phyloP scores from a whole-genome alignment of 75 land plant genomes.

The Cryptomeria japonica region DNA sequence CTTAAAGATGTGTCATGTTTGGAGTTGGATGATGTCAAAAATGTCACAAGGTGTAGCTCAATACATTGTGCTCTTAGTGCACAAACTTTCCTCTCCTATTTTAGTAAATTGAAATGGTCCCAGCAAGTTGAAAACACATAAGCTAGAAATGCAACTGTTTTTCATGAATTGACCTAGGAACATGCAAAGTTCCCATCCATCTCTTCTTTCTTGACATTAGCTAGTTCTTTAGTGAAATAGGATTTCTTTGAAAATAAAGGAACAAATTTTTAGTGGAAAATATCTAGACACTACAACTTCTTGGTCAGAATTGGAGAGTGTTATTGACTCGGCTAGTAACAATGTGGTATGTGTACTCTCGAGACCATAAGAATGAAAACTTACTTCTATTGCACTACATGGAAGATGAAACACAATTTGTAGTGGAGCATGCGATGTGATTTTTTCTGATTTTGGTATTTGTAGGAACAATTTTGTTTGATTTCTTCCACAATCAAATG shows the following conservation, averaged over 20 bases:
- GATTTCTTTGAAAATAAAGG: constrained; percentile 12
- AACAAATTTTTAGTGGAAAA: not conserved
- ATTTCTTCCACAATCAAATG: too few species aligned
- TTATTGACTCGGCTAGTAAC: too few species aligned
- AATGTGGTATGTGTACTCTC: not conserved
- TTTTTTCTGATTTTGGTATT: too few species aligned
- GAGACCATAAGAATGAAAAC: not conserved
- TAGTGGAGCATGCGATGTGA: too few species aligned
- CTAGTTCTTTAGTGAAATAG: constrained; percentile 17
- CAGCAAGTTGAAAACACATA: not conserved
- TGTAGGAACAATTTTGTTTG: too few species aligned
- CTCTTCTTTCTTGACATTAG: not conserved
- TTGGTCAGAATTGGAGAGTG: too few species aligned
- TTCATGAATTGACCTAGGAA: not conserved
- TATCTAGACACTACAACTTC: not conserved
- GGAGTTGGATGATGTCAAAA: constrained; percentile 33
- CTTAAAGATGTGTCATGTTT: constrained; percentile 68
- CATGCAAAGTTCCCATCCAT: not conserved
- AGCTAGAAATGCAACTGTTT: not conserved
- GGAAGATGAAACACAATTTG: too few species aligned
- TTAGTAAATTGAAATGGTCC: not conserved
- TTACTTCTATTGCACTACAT: too few species aligned
- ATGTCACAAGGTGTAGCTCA: constrained; percentile 27
- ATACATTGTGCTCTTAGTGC: not conserved
- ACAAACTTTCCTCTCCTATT: not conserved